Conservation (phyloP, 164 flowering plant species). For the Stephania japonica region DNA sequence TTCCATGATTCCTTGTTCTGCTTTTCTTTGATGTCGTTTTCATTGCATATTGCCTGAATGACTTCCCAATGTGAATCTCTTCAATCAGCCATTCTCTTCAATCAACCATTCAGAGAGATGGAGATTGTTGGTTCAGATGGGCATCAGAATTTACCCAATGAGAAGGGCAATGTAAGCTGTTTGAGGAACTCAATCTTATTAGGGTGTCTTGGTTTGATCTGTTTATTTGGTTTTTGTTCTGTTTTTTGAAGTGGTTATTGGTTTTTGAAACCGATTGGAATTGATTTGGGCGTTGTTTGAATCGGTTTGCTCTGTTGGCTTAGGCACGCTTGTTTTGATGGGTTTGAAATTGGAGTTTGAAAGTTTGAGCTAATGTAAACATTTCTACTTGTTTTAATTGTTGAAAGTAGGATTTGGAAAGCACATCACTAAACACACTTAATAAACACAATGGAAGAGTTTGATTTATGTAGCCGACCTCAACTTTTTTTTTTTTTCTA, state of each 20-base stretch:
- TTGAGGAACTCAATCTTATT: not conserved
- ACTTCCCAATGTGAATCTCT: no score
- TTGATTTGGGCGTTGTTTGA: not conserved
- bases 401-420: no score
- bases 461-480: no score
- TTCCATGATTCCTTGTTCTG: no score
- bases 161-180: constrained; percentile 4
- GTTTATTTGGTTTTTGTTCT: not conserved
- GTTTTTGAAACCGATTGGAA: not conserved
- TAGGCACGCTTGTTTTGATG: not conserved
- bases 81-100: no score
- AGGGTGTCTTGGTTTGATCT: not conserved
- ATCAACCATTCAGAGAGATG: no score
- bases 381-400: not conserved
- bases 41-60: no score
- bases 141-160: not conserved
- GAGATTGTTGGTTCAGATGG: constrained; percentile 10
- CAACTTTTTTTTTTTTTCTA: no score
- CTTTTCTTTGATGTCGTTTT: no score
- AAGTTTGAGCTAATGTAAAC: not conserved
- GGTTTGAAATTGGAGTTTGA: not conserved
- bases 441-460: no score
- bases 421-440: no score
- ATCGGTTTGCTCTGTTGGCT: not conserved
- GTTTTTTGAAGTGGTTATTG: not conserved